Evolutionary conservation across 2,329 filamentous ascomycete genomes (phyloP), one percentile per base, ranked within the genome.

Genomic region (Didymella pinodella): DNA sequence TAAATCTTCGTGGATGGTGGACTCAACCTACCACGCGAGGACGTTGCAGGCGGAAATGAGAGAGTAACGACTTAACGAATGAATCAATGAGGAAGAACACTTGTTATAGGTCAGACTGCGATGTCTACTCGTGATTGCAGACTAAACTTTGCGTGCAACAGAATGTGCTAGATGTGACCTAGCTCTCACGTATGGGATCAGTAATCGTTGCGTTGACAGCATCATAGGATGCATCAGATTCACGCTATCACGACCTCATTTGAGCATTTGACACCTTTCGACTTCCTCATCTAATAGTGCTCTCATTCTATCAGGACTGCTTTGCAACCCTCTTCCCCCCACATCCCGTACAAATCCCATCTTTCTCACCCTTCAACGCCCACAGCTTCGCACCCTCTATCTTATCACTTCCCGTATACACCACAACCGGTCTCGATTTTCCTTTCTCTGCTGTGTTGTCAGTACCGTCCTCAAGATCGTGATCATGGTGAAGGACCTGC

Each of bases 271-370:
- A 3, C 22, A 22, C 2, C 3, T 2, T 3, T 22, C 22, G 3
- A 22, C 3, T 22, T 22, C 22, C 22, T 22, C 22, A 22, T 22
- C 22, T 22, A 22, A 22, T 22, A 32, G 11, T 16, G 12, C 31
- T 5, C 31, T 16, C 3, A 1, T 40, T 12, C 7, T 18, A 36
- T 40, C 8, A 31, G 25, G 36, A 20, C 26, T 16, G 18, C n/a
- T 26, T 25, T 6, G 25, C 31, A n/a, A 25, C 7, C 16, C 56
- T 46, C 32, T 47, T 59, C 11, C 56, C 50, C 4, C 56, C 56
- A 59, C 56, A 59, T 0, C 56, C 56, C 7, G 22, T 50, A 20
- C 56, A 59, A 38, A 59, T 1, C 16, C 56, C 56, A 44, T 50
- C 50, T 25, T 54, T 50, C 31, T 54, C 56, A 4, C 4, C 40